Conservation (phyloP, 768 basidiomycete species). For the Suillus bovinus region DNA sequence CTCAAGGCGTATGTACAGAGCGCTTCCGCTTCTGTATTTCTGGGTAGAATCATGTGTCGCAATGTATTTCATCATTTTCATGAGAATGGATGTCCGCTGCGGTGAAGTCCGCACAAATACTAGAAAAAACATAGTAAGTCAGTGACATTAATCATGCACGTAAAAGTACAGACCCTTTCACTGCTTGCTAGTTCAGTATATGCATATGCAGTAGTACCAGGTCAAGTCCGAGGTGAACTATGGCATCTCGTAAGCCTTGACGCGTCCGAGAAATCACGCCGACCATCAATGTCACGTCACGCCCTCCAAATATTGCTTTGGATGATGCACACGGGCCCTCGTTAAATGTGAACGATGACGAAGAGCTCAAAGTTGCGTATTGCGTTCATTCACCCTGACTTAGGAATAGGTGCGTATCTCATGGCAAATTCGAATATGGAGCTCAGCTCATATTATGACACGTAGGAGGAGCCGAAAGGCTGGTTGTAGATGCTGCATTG, state of each 20-base stretch:
- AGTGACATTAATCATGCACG: background rate
- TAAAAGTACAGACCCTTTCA: background rate
- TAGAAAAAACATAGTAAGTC: slow-evolving; percentile 4
- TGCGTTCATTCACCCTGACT: slow-evolving; percentile 92
- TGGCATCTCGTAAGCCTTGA: background rate
- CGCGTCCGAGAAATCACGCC: slow-evolving; percentile 5
- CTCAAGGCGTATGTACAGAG: slow-evolving; percentile 42
- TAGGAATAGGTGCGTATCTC: slow-evolving; percentile 75
- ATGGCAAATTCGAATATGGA: background rate
- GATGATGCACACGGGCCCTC: background rate
- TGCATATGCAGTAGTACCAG: background rate
- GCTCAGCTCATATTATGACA: slow-evolving; percentile 3
- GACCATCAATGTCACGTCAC: slow-evolving; percentile 5
- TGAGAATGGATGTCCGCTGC: slow-evolving; percentile 38
- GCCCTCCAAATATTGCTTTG: no score
- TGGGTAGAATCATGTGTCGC: slow-evolving; percentile 45
- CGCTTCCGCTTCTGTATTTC: slow-evolving; percentile 46
- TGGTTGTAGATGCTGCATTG: slow-evolving; percentile 93
- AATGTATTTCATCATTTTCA: slow-evolving; percentile 50
- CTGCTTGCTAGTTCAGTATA: background rate
- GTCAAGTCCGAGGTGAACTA: no score
- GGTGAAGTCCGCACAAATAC: slow-evolving; percentile 32
- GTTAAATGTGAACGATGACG: slow-evolving; percentile 8
- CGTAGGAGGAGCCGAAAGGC: slow-evolving; percentile 90
- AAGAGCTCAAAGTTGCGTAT: slow-evolving; percentile 45